A percentile compares a stretch with the other conserved stretches of the same genome.
phyloP scores from a whole-genome alignment of 768 basidiomycete species.

The Boletus tomentosulus region DNA sequence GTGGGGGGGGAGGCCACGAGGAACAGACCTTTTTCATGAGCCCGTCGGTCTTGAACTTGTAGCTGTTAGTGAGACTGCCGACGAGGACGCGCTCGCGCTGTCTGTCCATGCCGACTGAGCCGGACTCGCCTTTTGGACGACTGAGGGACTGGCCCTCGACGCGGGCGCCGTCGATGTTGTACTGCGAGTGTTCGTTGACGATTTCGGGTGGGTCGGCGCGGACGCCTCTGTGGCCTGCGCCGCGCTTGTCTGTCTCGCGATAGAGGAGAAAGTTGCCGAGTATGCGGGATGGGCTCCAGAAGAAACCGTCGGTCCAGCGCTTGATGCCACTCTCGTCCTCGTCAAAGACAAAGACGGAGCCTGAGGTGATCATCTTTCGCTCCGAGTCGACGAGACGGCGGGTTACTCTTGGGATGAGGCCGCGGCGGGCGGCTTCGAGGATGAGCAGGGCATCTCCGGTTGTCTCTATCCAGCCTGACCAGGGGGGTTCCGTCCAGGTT shows the following conservation, averaged over 20 bases:
- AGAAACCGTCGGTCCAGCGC: slow-evolving; percentile 96
- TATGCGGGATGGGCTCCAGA: slow-evolving; percentile 92
- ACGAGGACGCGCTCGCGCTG: slow-evolving; percentile 78
- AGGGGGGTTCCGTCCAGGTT: slow-evolving; percentile 85
- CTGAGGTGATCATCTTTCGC: slow-evolving; percentile 87
- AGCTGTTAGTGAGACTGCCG: slow-evolving; percentile 87
- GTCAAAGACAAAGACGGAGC: slow-evolving; percentile 95
- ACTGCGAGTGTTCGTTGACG: slow-evolving; percentile 36
- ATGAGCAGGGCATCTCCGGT: slow-evolving; percentile 95
- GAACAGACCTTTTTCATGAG: slow-evolving; percentile 91
- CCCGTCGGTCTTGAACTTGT: slow-evolving; percentile 90
- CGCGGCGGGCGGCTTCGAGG: slow-evolving; percentile 88
- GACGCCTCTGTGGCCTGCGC: slow-evolving; percentile 55
- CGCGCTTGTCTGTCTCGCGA: slow-evolving; percentile 86
- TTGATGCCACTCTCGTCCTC: slow-evolving; percentile 97
- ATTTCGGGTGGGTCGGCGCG: slow-evolving; percentile 41
- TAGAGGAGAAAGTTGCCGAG: slow-evolving; percentile 94
- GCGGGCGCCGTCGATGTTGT: slow-evolving; percentile 31
- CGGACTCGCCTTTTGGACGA: slow-evolving; percentile 55
- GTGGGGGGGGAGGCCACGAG: slow-evolving; percentile 5
- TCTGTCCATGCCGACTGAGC: slow-evolving; percentile 52
- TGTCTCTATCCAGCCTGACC: slow-evolving; percentile 93
- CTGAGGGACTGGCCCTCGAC: slow-evolving; percentile 49
- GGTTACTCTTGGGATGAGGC: slow-evolving; percentile 88
- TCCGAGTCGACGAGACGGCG: slow-evolving; percentile 90